Evolutionary conservation across 73 alveolate genomes (phyloP), one percentile per base, ranked within the genome.

Genomic region (Blepharisma stoltei): DNA sequence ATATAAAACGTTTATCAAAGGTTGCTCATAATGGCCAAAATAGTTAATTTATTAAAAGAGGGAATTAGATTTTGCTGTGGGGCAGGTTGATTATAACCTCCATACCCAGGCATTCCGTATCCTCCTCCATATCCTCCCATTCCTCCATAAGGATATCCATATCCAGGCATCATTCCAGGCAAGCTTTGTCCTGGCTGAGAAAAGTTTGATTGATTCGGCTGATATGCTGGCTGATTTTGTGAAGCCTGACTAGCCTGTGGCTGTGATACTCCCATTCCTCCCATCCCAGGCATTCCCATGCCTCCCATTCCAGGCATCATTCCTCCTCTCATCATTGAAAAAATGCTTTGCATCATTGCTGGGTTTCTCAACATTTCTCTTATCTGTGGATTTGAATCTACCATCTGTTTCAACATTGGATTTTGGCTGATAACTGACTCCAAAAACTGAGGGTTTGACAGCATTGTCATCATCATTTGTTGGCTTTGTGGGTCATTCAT

Each of bases 201-300:
- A 60, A 83, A 91, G 89, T 54, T 86, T 82, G 38, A 89, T 83
- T 90, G 94, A 96, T n/a, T 88, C 89, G 45, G 89, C 91, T 92
- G 89, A 93, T 75, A 84, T 90, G 75, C 84, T 96, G 76, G 89
- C 94, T 48, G 94, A 92, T 68, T 38, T 37, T n/a, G 20, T 53
- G 9, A 1, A n/a, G 27, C 20, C 54, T 8, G 27, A 7, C 23
- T 53, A 1, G 6, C 5, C 81, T 0, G 20, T 5, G 0, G 41
- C 41, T 32, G 41, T 32, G 41, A 3, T 32, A 2, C 60, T n/a
- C 79, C 79, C 55, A 69, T 44, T 38, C 79, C 79, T 9, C 76
- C 76, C 66, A 52, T 52, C n/a, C 76, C 79, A 11, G 32, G 32
- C 65, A 38, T 46, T 9, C 79, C 79, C 79, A 69, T 69, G 11